Base-by-base conservation (phyloP, 108 stramenopile species). In the Cyclotella baltica region DNA sequence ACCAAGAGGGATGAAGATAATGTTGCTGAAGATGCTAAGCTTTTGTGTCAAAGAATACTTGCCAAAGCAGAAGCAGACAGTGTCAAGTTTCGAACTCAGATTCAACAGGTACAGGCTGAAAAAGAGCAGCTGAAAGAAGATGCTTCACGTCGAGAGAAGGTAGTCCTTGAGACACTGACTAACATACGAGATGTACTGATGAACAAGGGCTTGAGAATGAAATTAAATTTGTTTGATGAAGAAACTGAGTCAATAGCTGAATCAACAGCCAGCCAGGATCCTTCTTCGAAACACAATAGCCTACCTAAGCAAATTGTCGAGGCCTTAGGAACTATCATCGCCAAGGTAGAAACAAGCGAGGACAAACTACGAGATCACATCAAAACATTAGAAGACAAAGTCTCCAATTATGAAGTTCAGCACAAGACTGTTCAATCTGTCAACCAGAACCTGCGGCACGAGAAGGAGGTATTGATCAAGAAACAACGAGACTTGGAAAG, bases 1-100 rank as follows among this genome's bases (percentile, higher is more conserved):
- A 46, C 67, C 10, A 33, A 66, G 2, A 51, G 13, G n/a, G 29
- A 52, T 31, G 37, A 71, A 38, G 70, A 70, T 16, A 51, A 36
- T 3, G 62, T 63, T 4, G 30, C 64, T 28, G 65, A 67, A 22
- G 75, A 76, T 23, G 51, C 75, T 35, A 82, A 76, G 43, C 48
- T 75, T 23, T 40, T 82, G 15, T 72, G 81, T 62, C 73, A 82
- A 51, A 48, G 81, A 67, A 82, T 82, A 40, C 63, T 82, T 19
- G 81, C 70, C 37, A 71, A 82, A 43, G 74, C 81, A 43, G 81
- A 82, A 58, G 50, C 81, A 18, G 81, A 82, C 27, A 72, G 70
- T 34, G 81, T 82, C 25, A 43, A 63, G 31, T 72, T 69, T 55
- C 81, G 81, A 11, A 52, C 70, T 22, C 81, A 76, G 38, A 72